Conservation (phyloP, 148 eudicot species). For the Selenicereus undatus region DNA sequence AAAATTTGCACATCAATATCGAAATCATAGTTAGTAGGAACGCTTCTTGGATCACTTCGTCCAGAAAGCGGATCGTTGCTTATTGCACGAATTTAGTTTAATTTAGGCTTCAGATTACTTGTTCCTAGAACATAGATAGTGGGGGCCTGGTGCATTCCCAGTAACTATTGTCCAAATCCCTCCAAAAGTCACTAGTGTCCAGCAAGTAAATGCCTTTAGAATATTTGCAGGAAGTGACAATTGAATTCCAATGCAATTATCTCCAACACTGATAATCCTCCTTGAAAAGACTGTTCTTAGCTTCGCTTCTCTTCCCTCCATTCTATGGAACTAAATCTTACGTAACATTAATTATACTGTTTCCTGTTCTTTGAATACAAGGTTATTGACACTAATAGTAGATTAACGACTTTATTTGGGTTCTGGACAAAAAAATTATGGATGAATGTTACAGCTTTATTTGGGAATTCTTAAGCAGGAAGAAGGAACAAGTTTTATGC, state of each 20-base stretch:
- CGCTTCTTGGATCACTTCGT: too few species aligned
- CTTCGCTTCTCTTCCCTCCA: neutral
- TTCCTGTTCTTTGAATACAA: too few species aligned
- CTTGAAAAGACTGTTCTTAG: neutral
- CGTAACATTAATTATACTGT: too few species aligned
- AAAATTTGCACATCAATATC: too few species aligned
- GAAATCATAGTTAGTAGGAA: too few species aligned
- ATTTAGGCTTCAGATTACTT: too few species aligned
- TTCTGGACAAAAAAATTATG: neutral
- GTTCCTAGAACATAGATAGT: too few species aligned
- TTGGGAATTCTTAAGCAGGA: neutral
- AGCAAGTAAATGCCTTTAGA: neutral
- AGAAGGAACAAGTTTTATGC: neutral
- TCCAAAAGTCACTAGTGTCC: too few species aligned
- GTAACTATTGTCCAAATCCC: too few species aligned
- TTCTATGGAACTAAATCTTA: neutral
- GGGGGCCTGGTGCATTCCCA: too few species aligned
- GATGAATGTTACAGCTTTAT: neutral
- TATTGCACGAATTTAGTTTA: too few species aligned
- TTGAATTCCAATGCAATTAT: neutral
- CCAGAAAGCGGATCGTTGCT: too few species aligned
- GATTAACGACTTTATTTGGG: neutral
- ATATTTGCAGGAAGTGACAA: neutral
- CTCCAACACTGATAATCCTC: neutral
- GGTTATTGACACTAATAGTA: neutral